A percentile compares a stretch with the other conserved stretches of the same genome.
Conservation (phyloP, 1,284 basidiomycete genomes). For the Ustilago crameri region DNA sequence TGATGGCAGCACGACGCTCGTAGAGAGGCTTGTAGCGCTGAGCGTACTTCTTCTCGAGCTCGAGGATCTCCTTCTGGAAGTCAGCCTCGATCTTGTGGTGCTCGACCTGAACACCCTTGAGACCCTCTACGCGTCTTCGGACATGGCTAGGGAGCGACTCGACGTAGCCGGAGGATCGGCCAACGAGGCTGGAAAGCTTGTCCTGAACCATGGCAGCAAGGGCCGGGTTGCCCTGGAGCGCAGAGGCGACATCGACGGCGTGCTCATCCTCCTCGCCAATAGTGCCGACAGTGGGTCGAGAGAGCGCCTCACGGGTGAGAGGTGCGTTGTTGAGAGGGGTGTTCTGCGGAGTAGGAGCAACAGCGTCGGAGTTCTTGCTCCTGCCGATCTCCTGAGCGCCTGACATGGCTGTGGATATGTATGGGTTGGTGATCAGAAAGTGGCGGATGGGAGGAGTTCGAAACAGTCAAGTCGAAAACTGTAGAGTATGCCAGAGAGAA, state of each 20-base stretch:
- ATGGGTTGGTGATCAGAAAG: conserved; percentile 1
- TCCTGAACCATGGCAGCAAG: conserved; percentile 69
- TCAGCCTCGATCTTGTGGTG: conserved; percentile 92
- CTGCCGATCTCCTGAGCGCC: conserved; percentile 54
- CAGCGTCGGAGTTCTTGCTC: conserved; percentile 59
- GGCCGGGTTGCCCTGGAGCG: conserved; percentile 64
- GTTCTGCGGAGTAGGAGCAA: conserved; percentile 83
- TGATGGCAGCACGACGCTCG: conserved; percentile 84
- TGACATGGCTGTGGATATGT: conserved; percentile 30
- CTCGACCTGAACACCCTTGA: conserved; percentile 93
- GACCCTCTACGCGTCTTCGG: conserved; percentile 85
- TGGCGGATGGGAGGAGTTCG: background rate
- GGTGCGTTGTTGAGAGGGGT: conserved; percentile 79
- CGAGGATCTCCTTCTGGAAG: conserved; percentile 95
- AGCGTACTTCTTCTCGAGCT: conserved; percentile 97
- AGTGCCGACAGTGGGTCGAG: conserved; percentile 72
- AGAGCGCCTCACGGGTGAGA: conserved; percentile 75
- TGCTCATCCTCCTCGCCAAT: conserved; percentile 66
- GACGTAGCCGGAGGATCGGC: conserved; percentile 84
- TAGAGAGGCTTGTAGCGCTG: conserved; percentile 86
- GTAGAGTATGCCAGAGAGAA: conserved; percentile 3
- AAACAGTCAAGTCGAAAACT: background rate
- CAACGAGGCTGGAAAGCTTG: conserved; percentile 76
- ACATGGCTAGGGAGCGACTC: conserved; percentile 85
- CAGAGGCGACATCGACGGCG: conserved; percentile 51